Base-by-base conservation (phyloP, 306 rosid species). In the Oemleria cerasiformis region DNA sequence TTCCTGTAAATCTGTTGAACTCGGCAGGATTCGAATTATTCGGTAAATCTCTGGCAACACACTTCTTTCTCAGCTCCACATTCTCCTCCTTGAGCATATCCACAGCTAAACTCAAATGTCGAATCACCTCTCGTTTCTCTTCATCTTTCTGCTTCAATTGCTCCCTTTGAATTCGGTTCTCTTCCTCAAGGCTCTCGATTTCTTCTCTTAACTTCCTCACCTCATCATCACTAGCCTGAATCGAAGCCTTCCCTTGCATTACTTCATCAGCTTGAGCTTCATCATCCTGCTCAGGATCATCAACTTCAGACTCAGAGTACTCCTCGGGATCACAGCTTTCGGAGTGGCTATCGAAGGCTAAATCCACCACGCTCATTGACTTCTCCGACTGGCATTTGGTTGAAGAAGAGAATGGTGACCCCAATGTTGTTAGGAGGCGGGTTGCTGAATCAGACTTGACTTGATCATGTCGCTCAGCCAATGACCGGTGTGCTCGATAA, bases 381-480 rank as follows among this genome's bases (percentile, higher is more conserved):
- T 85, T 86, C 64, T 79, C 85, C 2, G 77, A 62, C 25, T 73
- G 83, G 74, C 65, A 53, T 74, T 79, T 88, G 64, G 86, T 76
- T 15, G 86, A 78, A 64, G 86, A 78, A 60, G 86, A 84, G 78
- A 92, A 90, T 64, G 96, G 87, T 0, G 96, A 84, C 23, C 78
- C 82, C 8, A 78, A 65, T 21, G 86, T 65, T 7, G 81, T 55
- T 40, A 83, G 70, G 70, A 81, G 84, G 55, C 92, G 79, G 42
- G 76, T 81, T 59, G 87, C 88, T 0, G 86, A 49, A 16, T 90
- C 92, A 5, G 88, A 79, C 77, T 84, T 92, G 25, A 90, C 65
- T 80, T 83, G 96, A 83, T 90, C 92, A 72, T 84, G 87, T 70
- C 86, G 86, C 83, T 88, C 96, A 1, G 96, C 89, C 38, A 92